Evolutionary conservation across 495 filamentous ascomycete species (phyloP).

Genomic region (Pyrenopolyporus hunteri): DNA sequence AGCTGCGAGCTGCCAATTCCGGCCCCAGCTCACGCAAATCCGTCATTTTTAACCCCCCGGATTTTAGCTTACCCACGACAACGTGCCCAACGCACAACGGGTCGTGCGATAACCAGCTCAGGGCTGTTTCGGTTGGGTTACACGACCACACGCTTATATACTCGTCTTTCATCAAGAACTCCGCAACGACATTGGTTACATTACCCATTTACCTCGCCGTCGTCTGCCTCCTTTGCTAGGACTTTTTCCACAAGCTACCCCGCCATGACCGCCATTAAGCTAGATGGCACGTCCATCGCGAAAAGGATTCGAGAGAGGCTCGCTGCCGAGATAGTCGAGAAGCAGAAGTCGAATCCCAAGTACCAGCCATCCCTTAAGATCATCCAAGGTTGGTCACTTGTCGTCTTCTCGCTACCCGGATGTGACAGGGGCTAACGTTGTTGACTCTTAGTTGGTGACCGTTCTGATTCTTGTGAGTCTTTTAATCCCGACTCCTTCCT

Average conservation of each 20-base stretch:
- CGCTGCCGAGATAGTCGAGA: slow-evolving; percentile 76
- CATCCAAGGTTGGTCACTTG: slow-evolving; percentile 74
- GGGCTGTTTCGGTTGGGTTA: slow-evolving; percentile 21
- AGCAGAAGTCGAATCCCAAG: slow-evolving; percentile 79
- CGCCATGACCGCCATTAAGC: slow-evolving; percentile 84
- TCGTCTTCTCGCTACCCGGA: background rate
- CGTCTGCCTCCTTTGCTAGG: slow-evolving; percentile 23
- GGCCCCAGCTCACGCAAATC: slow-evolving; percentile 3
- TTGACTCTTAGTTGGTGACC: slow-evolving; percentile 70
- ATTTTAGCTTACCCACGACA: slow-evolving; percentile 21
- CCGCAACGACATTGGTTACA: slow-evolving; percentile 14
- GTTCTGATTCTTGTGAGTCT: slow-evolving; percentile 87
- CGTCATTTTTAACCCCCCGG: slow-evolving; percentile 23
- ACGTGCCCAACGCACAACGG: slow-evolving; percentile 1
- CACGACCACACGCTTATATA: slow-evolving; percentile 25
- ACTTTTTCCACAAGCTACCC: slow-evolving; percentile 54
- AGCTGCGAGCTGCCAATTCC: slow-evolving; percentile 4
- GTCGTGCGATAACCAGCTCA: background rate
- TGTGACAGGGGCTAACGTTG: slow-evolving; percentile 3
- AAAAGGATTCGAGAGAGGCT: slow-evolving; percentile 83
- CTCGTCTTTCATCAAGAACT: slow-evolving; percentile 2
- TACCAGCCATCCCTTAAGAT: slow-evolving; percentile 90
- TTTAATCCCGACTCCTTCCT: background rate
- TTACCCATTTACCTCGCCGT: slow-evolving; percentile 6
- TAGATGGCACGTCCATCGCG: slow-evolving; percentile 95